Conservation (phyloP, 148 eudicot species). For the Bassia scoparia region DNA sequence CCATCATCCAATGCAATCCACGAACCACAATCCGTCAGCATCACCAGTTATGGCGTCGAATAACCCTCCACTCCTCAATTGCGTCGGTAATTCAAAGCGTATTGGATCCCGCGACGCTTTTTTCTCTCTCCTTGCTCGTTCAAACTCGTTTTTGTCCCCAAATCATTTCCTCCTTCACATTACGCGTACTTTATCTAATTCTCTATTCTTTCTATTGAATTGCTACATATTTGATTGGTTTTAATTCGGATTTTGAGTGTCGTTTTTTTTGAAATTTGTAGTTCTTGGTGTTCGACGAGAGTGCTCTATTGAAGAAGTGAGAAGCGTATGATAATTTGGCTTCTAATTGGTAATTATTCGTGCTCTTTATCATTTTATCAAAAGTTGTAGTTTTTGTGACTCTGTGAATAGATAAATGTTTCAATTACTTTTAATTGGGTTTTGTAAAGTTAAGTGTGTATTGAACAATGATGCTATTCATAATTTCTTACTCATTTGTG, state of each 20-base stretch:
- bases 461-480: neutral
- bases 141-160: constrained; percentile 64
- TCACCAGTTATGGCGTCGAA: neutral
- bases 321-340: constrained; percentile 56
- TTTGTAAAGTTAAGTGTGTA: neutral
- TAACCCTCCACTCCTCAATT: constrained; percentile 18
- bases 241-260: constrained; percentile 4
- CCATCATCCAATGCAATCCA: neutral
- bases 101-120: constrained; percentile 61
- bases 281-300: constrained; percentile 50
- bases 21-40: constrained; percentile 7
- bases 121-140: constrained; percentile 47
- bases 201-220: neutral
- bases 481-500: no score
- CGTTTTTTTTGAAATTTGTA: constrained; percentile 30
- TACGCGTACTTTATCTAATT: constrained; percentile 35
- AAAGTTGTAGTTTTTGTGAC: neutral
- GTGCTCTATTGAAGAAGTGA: constrained; percentile 60
- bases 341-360: constrained; percentile 45
- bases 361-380: neutral
- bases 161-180: constrained; percentile 62
- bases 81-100: constrained; percentile 42
- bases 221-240: constrained; percentile 7
- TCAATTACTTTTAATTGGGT: neutral
- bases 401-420: neutral